These are phyloP conservation scores for Cicer bijugum DNA, from an alignment of 306 rosid species.

Conservation along the genomic window DNA sequence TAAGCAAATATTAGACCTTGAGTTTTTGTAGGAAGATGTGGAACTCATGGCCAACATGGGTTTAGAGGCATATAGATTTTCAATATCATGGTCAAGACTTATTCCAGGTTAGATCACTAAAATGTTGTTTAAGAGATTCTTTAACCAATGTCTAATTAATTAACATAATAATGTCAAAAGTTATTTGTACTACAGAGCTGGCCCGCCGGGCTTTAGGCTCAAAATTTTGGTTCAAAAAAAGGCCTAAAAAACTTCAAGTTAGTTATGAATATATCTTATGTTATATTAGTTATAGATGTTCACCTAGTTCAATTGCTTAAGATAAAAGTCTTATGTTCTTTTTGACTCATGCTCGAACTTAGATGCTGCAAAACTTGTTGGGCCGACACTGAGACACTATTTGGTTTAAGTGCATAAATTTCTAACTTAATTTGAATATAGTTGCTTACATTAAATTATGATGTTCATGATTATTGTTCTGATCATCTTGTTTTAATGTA, in stretches of 20 bases:
- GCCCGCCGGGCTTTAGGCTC: no score
- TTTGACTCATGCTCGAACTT: no score
- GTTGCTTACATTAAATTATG: slow-evolving; percentile 9
- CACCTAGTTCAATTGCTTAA: no score
- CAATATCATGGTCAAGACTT: slow-evolving; percentile 57
- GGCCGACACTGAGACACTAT: no score
- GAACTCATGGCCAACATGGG: slow-evolving; percentile 50
- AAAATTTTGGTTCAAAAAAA: no score
- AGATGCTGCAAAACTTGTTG: no score
- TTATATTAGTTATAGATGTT: no score
- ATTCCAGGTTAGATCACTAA: slow-evolving; percentile 40
- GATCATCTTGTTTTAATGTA: slow-evolving; percentile 18
- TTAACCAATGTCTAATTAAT: neutral
- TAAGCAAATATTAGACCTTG: neutral
- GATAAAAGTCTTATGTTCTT: no score
- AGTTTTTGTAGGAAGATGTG: slow-evolving; percentile 48
- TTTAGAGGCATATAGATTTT: slow-evolving; percentile 50
- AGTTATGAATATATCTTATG: no score
- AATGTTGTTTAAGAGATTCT: neutral
- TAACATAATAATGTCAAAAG: slow-evolving; percentile 7
- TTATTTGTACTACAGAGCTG: no score
- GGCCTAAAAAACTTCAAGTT: no score
- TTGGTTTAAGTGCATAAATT: neutral
- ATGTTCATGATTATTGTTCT: neutral
- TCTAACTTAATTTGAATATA: neutral